Evolutionary conservation across 2,329 filamentous ascomycete species (phyloP), one percentile per base, ranked within the genome.

Genomic region (Amphichorda felina): DNA sequence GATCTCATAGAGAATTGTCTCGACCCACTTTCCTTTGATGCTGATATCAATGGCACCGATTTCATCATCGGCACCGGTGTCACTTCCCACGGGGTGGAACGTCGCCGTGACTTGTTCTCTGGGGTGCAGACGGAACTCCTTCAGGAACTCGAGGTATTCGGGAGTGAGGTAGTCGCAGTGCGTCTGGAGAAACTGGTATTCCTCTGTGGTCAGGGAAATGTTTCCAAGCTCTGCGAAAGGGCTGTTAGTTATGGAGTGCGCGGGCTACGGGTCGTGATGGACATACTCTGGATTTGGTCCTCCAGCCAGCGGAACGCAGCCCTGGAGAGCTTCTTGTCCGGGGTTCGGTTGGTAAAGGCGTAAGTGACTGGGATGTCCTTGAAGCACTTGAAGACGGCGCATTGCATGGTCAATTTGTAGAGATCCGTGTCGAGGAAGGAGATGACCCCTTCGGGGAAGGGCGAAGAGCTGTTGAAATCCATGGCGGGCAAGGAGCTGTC

Each of bases 371-470:
- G 73, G 48, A 77, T 64, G 39, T 88, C 70, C 24, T 81, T 81
- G 58, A 94, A 96, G 64, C 88, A 93, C 59, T 93, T 93, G 46
- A 93, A 72, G 44, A 96, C 81, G 41, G 87, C 87, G 54, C 84
- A 94, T 79, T 98, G 91, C 91, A 98, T 98, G 15, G 91, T 98
- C 59, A 98, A 63, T 61, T 98, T 98, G 73, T 95, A 98, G 41
- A 98, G 53, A 46, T 80, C 75, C 13, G 82, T 89, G 52, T 91
- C 84, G 37, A 91, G 68, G 52, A 91, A 81, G 51, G 83, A 89
- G 50, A 78, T 82, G 52, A 89, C 75, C 35, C 83, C 84, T 60
- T 84, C 82, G 4, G 82, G 79, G 42, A 71, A 79, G 38, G 73
- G 72, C 38, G 72, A 75, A 22, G 72, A 72, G 61, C 69, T 74